Evolutionary conservation across 352 stramenopile genomes (phyloP).

Genomic region (Phytophthora litchii): DNA sequence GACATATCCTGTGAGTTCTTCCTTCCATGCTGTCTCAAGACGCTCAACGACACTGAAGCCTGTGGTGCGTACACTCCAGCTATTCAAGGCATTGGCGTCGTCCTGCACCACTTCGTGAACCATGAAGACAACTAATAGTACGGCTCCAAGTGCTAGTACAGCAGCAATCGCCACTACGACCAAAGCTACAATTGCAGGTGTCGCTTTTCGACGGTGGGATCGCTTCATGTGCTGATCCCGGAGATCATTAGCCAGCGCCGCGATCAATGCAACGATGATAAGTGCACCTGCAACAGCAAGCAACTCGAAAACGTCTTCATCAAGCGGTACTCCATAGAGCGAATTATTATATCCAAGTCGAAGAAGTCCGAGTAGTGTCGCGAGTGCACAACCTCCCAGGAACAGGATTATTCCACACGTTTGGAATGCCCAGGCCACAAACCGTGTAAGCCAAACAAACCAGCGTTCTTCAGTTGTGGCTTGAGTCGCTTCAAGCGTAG

Average conservation of each 20-base stretch:
- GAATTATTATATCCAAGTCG: slow-evolving; percentile 52
- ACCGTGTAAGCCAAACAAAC: slow-evolving; percentile 69
- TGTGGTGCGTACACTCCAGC: slow-evolving; percentile 78
- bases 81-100: slow-evolving; percentile 46
- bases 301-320: slow-evolving; percentile 49
- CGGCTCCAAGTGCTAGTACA: slow-evolving; percentile 45
- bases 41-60: slow-evolving; percentile 63
- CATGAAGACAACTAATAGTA: slow-evolving; percentile 65
- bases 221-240: slow-evolving; percentile 40
- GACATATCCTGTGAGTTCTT: slow-evolving; percentile 44
- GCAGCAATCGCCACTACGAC: slow-evolving; percentile 44
- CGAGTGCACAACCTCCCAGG: slow-evolving; percentile 48
- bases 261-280: slow-evolving; percentile 44
- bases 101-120: slow-evolving; percentile 61
- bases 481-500: slow-evolving; percentile 52
- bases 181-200: slow-evolving; percentile 20
- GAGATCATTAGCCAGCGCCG: slow-evolving; percentile 61
- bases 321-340: slow-evolving; percentile 59
- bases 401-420: slow-evolving; percentile 42
- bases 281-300: slow-evolving; percentile 42
- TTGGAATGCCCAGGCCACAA: slow-evolving; percentile 48
- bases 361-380: slow-evolving; percentile 60
- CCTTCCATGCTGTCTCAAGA: slow-evolving; percentile 55
- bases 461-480: slow-evolving; percentile 79
- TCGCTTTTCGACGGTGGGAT: slow-evolving; percentile 26